Percentiles rank a stretch among this genome's conserved stretches.
Conservation (phyloP, 805 yeast species). For the Blastobotrys mokoenaii region DNA sequence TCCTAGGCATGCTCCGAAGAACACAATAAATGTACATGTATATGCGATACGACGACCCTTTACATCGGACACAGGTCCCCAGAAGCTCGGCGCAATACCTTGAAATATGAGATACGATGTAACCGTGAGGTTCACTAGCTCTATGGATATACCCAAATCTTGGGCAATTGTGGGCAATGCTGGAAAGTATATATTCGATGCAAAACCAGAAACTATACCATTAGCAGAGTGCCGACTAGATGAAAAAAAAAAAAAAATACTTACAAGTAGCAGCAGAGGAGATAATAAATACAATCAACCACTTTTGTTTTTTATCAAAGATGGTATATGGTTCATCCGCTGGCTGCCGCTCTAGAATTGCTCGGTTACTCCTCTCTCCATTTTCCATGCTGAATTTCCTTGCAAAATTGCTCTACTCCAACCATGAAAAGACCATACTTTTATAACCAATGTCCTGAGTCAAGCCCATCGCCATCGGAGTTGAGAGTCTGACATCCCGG, state of each 20-base stretch:
- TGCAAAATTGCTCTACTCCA: no score
- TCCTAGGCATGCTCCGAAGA: slow-evolving; percentile 55
- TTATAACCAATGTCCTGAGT: no score
- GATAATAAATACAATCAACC: neutral
- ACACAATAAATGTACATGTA: slow-evolving; percentile 45
- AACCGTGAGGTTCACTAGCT: slow-evolving; percentile 58
- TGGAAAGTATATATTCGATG: slow-evolving; percentile 55
- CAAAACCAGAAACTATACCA: neutral
- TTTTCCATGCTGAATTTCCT: no score
- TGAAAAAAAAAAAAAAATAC: neutral
- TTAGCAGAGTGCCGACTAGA: neutral
- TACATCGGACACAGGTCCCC: slow-evolving; percentile 60
- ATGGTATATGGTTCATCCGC: neutral
- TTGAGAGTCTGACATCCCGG: no score
- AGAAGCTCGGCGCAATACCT: slow-evolving; percentile 64
- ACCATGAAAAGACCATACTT: no score
- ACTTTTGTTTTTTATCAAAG: neutral
- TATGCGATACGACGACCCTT: slow-evolving; percentile 68
- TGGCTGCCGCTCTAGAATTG: neutral
- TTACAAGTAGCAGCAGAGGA: neutral
- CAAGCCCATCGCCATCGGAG: no score
- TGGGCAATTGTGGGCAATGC: slow-evolving; percentile 52
- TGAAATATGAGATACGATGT: slow-evolving; percentile 71
- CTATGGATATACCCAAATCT: slow-evolving; percentile 48
- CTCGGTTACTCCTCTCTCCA: neutral